Base-by-base conservation (phyloP, 2,329 filamentous ascomycete species). In the Cladosporium phlei region DNA sequence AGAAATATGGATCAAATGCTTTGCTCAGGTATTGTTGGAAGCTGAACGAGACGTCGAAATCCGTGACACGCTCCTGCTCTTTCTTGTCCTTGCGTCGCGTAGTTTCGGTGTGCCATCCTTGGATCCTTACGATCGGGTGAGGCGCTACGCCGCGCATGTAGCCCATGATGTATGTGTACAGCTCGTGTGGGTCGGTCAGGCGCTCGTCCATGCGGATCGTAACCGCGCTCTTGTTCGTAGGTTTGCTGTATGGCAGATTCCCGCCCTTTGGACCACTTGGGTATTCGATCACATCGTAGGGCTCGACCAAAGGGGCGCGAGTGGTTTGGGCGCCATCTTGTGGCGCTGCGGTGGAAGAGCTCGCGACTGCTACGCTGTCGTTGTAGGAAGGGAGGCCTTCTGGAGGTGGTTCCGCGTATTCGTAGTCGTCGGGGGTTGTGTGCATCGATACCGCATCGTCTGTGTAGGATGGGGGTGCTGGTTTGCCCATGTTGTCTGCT, bases 151-250 rank as follows among this genome's bases (percentile, higher is more conserved):
- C 22, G 19, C 48, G 39, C 2, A 61, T 53, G 44, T 55, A 59
- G 28, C 50, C 49, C 14, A 38, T 50, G n/a, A 60, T 50, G 46
- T 62, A 61, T 7, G 50, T 38, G 33, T 52, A 50, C 11, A 62
- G 52, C 8, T 39, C 45, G 21, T 48, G 34, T 1, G 58, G 44
- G 17, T 61, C 51, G 28, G 49, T 48, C 5, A 62, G 50, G 11
- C 51, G 46, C 17, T 54, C 52, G 38, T 62, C 57, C 54, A 62
- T 61, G 14, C 59, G 58, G 22, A 58, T 53, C 14, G 55, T 56
- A 5, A 52, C 57, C 27, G 58, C 58, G 28, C 34, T 24, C 3
- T 9, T 12, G 10, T 33, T 40, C 21, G 24, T 35, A 16, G 32
- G 24, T 17, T 37, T 37, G 22, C 28, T 45, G 17, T 19, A 27